Percentiles rank a stretch among this genome's conserved stretches.
Evolutionary conservation across 768 basidiomycete species (phyloP).

Genomic region (Strobilomyces echinocephalus): DNA sequence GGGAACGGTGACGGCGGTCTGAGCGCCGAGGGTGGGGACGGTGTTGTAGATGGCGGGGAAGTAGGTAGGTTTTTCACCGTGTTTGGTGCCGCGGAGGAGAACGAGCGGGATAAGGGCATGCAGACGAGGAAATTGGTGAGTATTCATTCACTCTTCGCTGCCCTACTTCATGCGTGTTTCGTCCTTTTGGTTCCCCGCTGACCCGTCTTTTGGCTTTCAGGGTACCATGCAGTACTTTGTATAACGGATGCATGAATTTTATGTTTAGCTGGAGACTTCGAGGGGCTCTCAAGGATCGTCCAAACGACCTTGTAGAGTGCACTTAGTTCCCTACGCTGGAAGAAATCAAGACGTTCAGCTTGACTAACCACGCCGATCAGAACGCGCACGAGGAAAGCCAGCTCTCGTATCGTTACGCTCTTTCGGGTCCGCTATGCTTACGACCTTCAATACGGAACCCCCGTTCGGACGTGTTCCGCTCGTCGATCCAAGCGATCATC

Average conservation of each 20-base stretch:
- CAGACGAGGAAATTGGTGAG: conserved; percentile 71
- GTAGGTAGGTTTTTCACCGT: conserved; percentile 64
- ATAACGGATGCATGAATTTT: conserved; percentile 19
- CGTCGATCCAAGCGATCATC: too few species aligned
- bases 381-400: too few species aligned
- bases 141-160: background rate
- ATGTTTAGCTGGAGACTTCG: background rate
- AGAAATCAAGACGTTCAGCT: background rate
- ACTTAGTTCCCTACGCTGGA: background rate
- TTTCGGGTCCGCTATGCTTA: too few species aligned
- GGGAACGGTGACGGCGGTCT: conserved; percentile 32
- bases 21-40: conserved; percentile 1
- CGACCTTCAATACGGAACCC: too few species aligned
- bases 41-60: conserved; percentile 12
- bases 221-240: conserved; percentile 39
- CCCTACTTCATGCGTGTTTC: background rate
- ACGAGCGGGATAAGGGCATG: conserved; percentile 78
- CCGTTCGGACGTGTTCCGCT: too few species aligned
- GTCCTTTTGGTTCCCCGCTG: background rate
- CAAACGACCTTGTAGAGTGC: too few species aligned
- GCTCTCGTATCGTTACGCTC: too few species aligned
- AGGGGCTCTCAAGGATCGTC: background rate
- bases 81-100: conserved; percentile 85
- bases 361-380: too few species aligned
- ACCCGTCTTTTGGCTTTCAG: conserved; percentile 13